Base-by-base conservation (phyloP, 169 alveolate species). In the Pseudocohnilembus persalinus region DNA sequence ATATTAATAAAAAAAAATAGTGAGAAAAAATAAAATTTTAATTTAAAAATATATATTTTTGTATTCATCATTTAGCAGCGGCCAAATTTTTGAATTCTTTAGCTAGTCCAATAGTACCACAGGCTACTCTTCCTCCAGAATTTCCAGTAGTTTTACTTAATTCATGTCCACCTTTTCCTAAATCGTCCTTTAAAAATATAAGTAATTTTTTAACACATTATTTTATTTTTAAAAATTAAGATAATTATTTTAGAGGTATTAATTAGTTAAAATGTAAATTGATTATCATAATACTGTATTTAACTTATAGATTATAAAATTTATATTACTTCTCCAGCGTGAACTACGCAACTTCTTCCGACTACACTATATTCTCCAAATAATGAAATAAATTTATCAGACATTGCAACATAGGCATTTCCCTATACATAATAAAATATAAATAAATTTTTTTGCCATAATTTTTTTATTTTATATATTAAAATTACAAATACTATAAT, bases 71-170 rank as follows among this genome's bases (percentile, higher is more conserved):
- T 79, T 72, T 79, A 0, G 84, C 76, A 29, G 74, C 30, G n/a
- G n/a, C n/a, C n/a, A 79, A 49, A 29, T 79, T 79, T 79, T 49
- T 79, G 49, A 79, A 31, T 79, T 79, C 76, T 29, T n/a, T 29
- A 16, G 84, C 86, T 28, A 88, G 73, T 65, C 94, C 94, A n/a
- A 90, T 83, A 32, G 87, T 88, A 26, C 94, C 94, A 78, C 92
- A 88, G n/a, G 89, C 94, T 27, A 90, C 73, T 82, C 90, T 81
- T 24, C 85, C 35, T 6, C 94, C 92, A 29, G 91, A 87, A 65
- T 87, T 82, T n/a, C 94, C 92, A 68, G 85, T 88, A 15, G 80
- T 88, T 11, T 74, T 33, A 32, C 88, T 76, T 68, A 80, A 88
- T 15, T 73, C 84, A 72, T 84, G 83, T 4, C 88, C 89, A 1